Evolutionary conservation across 257 asterid genomes (phyloP), one percentile per base, ranked within the genome.

Genomic region (Capsicum baccatum): DNA sequence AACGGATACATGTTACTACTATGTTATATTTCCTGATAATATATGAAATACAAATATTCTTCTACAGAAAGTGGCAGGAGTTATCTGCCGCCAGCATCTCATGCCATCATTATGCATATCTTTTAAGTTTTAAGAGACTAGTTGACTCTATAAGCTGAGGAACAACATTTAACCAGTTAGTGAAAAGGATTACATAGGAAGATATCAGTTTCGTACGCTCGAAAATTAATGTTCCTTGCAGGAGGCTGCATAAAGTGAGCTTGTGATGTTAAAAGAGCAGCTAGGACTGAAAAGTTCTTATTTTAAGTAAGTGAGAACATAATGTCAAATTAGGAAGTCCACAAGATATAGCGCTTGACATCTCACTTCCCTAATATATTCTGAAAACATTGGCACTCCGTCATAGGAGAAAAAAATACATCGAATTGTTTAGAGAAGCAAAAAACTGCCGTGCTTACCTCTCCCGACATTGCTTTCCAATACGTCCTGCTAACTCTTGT

Each of bases 401-500:
- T 78, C 64, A 78, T 26, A 54, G 50, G 14, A 33, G 82, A 52
- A 76, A 78, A 78, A 54, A 15, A 54, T 54, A 4, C 82, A 78
- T 78, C 33, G 33, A 33, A 54, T 78, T 5, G 19, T 0, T 10
- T 26, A 78, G 6, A 26, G 33, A 17, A 33, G 55, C 82, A 78
- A 35, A 54, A 52, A 54, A 4, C 4, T 33, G 66, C 2, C 0
- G 16, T 78, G 86, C 84, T 85, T 85, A 92, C 98, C 98, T 91
- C 90, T 95, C 99, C 78, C 99, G 93, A 56, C 99, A 97, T 88
- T 97, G 99, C 90, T 97, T 96, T 83, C 99, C 99, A 63, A 97
- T 97, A 67, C 99, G 98, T 78, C 99, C 99, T 16, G 97, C 98
- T 86, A 97, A 97, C 89, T 92, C 94, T 57, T 95, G 97, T 64